Base-by-base conservation (phyloP, 192 early-diverging fungal genomes). In the Lobulomyces angularis region DNA sequence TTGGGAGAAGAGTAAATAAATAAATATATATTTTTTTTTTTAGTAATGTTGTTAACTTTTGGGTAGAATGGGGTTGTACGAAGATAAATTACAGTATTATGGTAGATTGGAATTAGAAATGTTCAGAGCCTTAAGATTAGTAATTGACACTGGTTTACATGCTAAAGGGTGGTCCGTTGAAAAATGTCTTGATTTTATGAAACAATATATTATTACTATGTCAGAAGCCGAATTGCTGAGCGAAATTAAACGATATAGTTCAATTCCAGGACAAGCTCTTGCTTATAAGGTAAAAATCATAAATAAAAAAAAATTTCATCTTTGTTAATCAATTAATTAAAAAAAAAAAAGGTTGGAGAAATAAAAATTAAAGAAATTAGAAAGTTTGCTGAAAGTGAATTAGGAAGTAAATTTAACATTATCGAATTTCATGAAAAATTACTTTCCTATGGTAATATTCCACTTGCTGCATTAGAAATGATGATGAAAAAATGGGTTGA, bases 141-240 rank as follows among this genome's bases (percentile, higher is more conserved):
- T 59, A 3, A 57, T 64, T 5, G 62, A 64, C 29, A 59, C 62
- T 26, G 62, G 52, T 3, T 38, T 64, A 2, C 62, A 64, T 41
- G 46, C 38, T n/a, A 45, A 55, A 28, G 62, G 62, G 3, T 64
- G 62, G 62, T 30, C 30, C 9, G 23, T 59, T 31, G 62, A 58
- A 3, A 26, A 64, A 31, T 40, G 27, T 24, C 43, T 46, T 7
- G 53, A 59, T 14, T 51, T 46, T 33, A 59, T 64, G 48, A 19
- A 37, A 9, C 33, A 33, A 35, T 46, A 59, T 21, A n/a, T n/a
- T n/a, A 29, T 53, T 6, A 39, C 40, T 11, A 19, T 59, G 22
- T 35, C 52, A 8, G 22, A 49, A 8, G 37, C 45, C 19, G 48
- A 51, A 27, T 23, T 53, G 28, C 35, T 41, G 18, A 51, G 38